phyloP scores from a whole-genome alignment of 495 filamentous ascomycete genomes.

The Podospora pseudocomata region DNA sequence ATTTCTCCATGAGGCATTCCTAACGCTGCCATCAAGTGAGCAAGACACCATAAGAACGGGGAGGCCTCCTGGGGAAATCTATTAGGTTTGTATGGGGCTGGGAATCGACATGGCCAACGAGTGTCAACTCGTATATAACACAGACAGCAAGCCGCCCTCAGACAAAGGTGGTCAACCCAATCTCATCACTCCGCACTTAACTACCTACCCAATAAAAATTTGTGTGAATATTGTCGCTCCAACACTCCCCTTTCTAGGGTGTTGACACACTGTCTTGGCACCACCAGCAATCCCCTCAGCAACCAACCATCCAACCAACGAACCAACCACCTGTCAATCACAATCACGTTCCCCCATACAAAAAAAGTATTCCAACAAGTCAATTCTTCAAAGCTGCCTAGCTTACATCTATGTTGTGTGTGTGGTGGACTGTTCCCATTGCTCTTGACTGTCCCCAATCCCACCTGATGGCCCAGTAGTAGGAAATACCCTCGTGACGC shows the following conservation, averaged over 20 bases:
- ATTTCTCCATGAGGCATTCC: not conserved
- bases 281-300: not conserved
- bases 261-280: not conserved
- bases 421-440: not conserved
- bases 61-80: not conserved
- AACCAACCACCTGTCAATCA: not conserved
- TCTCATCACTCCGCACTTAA: not conserved
- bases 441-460: not conserved
- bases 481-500: not conserved
- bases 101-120: not conserved
- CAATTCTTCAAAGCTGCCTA: not conserved
- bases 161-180: not conserved
- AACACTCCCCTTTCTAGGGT: not conserved
- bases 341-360: not conserved
- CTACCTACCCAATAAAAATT: not conserved
- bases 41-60: not conserved
- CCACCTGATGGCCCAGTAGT: not conserved
- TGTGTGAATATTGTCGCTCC: no score
- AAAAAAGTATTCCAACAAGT: not conserved
- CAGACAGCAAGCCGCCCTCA: not conserved
- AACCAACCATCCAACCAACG: not conserved
- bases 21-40: no score
- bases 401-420: not conserved
- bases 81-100: not conserved
- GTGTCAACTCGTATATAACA: not conserved